A percentile compares a stretch with the other conserved stretches of the same genome.
Conservation (phyloP, 2,329 filamentous ascomycete species). For the Aspergillus bombycis region DNA sequence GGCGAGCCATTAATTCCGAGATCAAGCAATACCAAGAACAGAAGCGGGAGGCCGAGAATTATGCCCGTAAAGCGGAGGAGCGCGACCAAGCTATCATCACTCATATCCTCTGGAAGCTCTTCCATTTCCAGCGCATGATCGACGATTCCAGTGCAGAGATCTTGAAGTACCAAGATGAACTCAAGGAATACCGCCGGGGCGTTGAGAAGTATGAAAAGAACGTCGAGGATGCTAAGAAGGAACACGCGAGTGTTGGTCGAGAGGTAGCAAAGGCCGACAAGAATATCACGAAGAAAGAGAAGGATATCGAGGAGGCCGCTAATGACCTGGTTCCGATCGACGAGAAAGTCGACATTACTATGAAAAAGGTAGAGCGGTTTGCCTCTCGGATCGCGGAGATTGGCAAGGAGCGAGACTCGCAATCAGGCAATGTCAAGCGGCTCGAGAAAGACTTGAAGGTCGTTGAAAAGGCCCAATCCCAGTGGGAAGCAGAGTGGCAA, state of each 20-base stretch:
- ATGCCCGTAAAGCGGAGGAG: conserved; percentile 86
- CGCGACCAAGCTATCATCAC: conserved; percentile 88
- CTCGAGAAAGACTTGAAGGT: conserved; percentile 77
- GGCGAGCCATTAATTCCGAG: conserved; percentile 93
- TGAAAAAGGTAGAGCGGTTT: conserved; percentile 69
- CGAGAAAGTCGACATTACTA: conserved; percentile 84
- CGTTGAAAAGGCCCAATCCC: conserved; percentile 86
- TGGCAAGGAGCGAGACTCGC: conserved; percentile 73
- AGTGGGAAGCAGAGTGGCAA: conserved; percentile 86
- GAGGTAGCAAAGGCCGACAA: conserved; percentile 82
- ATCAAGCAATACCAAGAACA: conserved; percentile 98
- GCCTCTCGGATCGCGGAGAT: conserved; percentile 71
- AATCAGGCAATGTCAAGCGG: conserved; percentile 69
- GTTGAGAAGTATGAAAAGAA: conserved; percentile 81
- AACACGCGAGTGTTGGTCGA: conserved; percentile 76
- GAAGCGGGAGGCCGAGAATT: conserved; percentile 92
- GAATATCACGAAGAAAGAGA: conserved; percentile 82
- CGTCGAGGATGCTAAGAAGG: conserved; percentile 78
- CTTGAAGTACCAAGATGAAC: conserved; percentile 87
- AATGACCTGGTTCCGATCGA: conserved; percentile 86
- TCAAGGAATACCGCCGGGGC: conserved; percentile 88
- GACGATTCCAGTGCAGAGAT: conserved; percentile 90
- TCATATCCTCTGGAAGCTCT: conserved; percentile 95
- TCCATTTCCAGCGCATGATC: conserved; percentile 90
- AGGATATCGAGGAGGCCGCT: conserved; percentile 81